Evolutionary conservation across 345 rosid species (phyloP).

Genomic region (Melaleuca alternifolia): DNA sequence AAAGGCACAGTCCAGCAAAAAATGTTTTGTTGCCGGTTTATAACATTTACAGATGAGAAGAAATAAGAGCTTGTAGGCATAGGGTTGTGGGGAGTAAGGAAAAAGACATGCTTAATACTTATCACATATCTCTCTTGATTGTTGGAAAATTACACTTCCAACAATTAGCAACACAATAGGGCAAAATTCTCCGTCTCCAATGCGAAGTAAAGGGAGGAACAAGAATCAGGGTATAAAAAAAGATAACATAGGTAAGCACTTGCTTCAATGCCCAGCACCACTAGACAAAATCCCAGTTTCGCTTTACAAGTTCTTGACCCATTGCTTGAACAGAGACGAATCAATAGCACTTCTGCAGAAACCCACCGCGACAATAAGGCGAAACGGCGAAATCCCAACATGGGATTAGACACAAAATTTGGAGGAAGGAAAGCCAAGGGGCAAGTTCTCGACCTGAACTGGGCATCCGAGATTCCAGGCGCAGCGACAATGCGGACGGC

Average conservation of each 20-base stretch:
- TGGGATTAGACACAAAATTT: background rate
- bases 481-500: slow-evolving; percentile 53
- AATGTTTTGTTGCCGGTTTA: background rate
- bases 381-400: background rate
- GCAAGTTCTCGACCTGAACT: slow-evolving; percentile 39
- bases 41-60: background rate
- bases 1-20: background rate
- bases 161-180: background rate
- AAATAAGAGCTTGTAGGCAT: background rate
- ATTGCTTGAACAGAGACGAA: slow-evolving; percentile 65
- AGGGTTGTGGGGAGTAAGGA: too few relatives aligned
- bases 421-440: background rate
- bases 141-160: background rate
- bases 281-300: slow-evolving; percentile 62
- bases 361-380: background rate
- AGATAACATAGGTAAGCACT: slow-evolving; percentile 62
- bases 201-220: background rate
- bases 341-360: slow-evolving; percentile 52
- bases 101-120: background rate
- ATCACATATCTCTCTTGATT: background rate
- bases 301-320: slow-evolving; percentile 71
- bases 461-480: slow-evolving; percentile 52
- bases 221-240: background rate
- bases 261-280: slow-evolving; percentile 41
- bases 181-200: too few relatives aligned